These are phyloP conservation scores for Clavispora phyllophila DNA, from an alignment of 805 yeast species.

Conservation along the genomic window DNA sequence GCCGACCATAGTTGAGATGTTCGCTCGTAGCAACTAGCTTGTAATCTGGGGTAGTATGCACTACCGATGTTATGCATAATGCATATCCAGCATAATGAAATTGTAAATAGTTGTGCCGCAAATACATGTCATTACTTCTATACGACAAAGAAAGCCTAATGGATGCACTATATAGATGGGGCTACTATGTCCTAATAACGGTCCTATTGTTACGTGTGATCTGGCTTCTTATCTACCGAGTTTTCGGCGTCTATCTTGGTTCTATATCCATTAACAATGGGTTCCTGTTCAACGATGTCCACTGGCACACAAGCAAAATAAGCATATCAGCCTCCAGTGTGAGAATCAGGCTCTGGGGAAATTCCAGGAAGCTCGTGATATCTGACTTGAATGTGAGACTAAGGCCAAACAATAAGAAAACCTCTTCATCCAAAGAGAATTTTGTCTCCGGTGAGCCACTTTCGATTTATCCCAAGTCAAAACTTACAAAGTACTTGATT, in stretches of 20 bases:
- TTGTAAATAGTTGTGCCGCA: not conserved
- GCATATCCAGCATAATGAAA: not conserved
- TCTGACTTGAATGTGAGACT: conserved; percentile 18
- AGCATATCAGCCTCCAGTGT: conserved; percentile 18
- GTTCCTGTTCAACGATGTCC: conserved; percentile 29
- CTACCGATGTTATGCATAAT: not conserved
- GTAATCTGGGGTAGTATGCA: not conserved
- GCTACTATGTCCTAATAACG: not conserved
- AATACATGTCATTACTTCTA: not conserved
- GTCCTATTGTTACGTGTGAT: not conserved
- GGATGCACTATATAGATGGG: not conserved
- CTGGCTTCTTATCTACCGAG: conserved; percentile 16
- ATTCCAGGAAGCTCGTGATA: conserved; percentile 26
- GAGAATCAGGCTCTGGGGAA: conserved; percentile 37
- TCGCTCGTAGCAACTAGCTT: not conserved
- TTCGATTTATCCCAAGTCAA: conserved; percentile 7
- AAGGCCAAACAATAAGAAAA: not conserved
- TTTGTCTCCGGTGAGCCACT: conserved; percentile 1
- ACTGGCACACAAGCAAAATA: conserved; percentile 11
- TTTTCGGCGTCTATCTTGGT: conserved; percentile 30
- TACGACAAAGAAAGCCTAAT: not conserved
- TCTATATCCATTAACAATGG: conserved; percentile 35
- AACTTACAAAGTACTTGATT: not conserved
- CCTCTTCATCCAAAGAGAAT: not conserved
- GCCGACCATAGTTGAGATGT: too few species aligned